phyloP scores from a whole-genome alignment of 768 basidiomycete genomes.

The Suillus plorans region DNA sequence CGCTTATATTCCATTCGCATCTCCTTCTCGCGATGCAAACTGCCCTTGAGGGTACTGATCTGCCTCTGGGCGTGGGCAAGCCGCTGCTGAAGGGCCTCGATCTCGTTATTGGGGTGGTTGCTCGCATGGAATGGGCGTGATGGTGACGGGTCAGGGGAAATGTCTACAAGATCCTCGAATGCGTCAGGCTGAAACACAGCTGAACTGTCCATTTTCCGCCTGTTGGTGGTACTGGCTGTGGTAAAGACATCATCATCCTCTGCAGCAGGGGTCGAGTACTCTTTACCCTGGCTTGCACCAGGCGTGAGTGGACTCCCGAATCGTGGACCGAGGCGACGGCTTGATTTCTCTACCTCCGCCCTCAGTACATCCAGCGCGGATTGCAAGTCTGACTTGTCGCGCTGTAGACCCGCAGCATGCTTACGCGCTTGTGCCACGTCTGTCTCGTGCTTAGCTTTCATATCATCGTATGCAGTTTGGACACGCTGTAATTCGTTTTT shows the following conservation, averaged over 20 bases:
- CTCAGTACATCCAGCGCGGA: conserved; percentile 75
- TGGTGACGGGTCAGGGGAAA: conserved; percentile 66
- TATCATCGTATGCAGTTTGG: conserved; percentile 58
- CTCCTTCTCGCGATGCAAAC: conserved; percentile 82
- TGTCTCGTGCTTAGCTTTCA: conserved; percentile 91
- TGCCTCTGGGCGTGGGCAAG: conserved; percentile 87
- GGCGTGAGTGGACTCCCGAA: conserved; percentile 79
- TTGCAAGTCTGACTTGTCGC: conserved; percentile 93
- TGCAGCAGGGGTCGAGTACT: conserved; percentile 57
- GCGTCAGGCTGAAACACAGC: conserved; percentile 44
- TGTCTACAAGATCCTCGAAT: conserved; percentile 46
- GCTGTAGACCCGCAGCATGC: conserved; percentile 79
- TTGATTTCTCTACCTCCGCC: conserved; percentile 67
- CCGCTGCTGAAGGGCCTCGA: conserved; percentile 77
- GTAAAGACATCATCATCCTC: conserved; percentile 69
- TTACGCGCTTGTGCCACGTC: conserved; percentile 91
- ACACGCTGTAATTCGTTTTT: conserved; percentile 85
- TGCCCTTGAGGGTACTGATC: conserved; percentile 77
- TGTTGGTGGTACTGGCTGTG: conserved; percentile 62
- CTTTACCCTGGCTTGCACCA: conserved; percentile 42
- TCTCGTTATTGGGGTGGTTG: conserved; percentile 77
- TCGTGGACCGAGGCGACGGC: conserved; percentile 52
- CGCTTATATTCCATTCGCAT: conserved; percentile 66
- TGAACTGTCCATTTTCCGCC: conserved; percentile 55
- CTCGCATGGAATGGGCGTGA: conserved; percentile 63